Conservation (phyloP, 805 yeast species). For the Saccharomycopsis vini region DNA sequence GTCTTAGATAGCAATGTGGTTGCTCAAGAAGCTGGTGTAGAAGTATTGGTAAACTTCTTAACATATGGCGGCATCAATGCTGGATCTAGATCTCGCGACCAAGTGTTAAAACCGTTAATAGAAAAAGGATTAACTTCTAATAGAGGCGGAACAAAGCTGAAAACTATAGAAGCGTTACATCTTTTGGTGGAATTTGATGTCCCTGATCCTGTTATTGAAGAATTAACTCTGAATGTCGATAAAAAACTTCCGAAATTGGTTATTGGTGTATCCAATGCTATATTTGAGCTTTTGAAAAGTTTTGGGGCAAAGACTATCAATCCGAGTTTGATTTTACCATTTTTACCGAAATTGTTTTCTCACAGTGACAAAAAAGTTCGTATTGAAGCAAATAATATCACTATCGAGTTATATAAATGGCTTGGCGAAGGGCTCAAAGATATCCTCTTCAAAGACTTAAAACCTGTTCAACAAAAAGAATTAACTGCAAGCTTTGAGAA, state of each 20-base stretch:
- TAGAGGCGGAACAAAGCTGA: slow-evolving; percentile 64
- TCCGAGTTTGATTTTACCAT: slow-evolving; percentile 48
- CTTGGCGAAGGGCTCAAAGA: slow-evolving; percentile 55
- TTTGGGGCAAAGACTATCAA: slow-evolving; percentile 59
- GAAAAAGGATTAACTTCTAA: slow-evolving; percentile 78
- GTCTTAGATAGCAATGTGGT: slow-evolving; percentile 79
- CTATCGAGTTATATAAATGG: slow-evolving; percentile 67
- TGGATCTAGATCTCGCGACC: slow-evolving; percentile 33
- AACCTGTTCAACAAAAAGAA: slow-evolving; percentile 89
- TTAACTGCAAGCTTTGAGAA: slow-evolving; percentile 58
- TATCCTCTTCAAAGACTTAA: slow-evolving; percentile 58
- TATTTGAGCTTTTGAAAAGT: slow-evolving; percentile 43
- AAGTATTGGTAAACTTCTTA: slow-evolving; percentile 44
- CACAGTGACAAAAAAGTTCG: slow-evolving; percentile 87
- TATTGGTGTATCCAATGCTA: slow-evolving; percentile 51
- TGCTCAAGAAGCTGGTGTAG: slow-evolving; percentile 79
- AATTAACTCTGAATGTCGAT: slow-evolving; percentile 49
- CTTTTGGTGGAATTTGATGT: slow-evolving; percentile 56
- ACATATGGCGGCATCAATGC: slow-evolving; percentile 45
- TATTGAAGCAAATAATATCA: slow-evolving; percentile 59
- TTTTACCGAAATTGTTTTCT: slow-evolving; percentile 59
- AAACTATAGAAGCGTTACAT: slow-evolving; percentile 53
- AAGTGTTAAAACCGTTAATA: slow-evolving; percentile 43
- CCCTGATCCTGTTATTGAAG: slow-evolving; percentile 60
- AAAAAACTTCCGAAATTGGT: slow-evolving; percentile 73